A percentile compares a stretch with the other conserved stretches of the same genome.
These are phyloP conservation scores for Alternaria brassicae DNA, from an alignment of 2,329 filamentous ascomycete genomes.

Conservation along the genomic window DNA sequence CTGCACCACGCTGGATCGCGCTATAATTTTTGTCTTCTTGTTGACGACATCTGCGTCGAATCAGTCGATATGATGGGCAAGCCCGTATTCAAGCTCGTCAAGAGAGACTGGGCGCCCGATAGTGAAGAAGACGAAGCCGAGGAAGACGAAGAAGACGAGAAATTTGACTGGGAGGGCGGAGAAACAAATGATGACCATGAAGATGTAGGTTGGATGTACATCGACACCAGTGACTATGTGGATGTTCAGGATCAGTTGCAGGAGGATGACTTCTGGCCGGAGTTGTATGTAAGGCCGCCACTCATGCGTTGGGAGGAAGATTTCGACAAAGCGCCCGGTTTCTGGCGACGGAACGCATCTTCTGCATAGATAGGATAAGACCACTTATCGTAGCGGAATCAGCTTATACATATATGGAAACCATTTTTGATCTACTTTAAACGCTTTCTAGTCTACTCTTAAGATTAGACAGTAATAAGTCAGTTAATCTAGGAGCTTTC, in stretches of 20 bases:
- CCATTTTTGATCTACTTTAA: no score
- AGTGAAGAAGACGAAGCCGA: constrained; percentile 3
- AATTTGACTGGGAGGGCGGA: not conserved
- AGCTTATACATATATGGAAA: no score
- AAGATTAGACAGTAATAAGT: no score
- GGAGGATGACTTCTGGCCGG: not conserved
- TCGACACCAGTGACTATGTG: not conserved
- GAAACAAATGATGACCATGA: not conserved
- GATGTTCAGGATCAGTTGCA: not conserved
- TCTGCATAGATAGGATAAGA: not conserved
- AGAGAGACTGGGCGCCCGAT: not conserved
- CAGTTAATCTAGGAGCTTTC: no score
- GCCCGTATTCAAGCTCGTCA: constrained; percentile 2
- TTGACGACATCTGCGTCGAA: constrained; percentile 5
- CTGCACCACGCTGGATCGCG: not conserved
- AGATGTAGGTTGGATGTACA: constrained; percentile 3
- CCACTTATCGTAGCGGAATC: not conserved
- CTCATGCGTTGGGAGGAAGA: not conserved
- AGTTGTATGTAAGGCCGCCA: not conserved
- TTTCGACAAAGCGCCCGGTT: not conserved
- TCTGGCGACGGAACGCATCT: not conserved
- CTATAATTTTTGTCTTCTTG: constrained; percentile 1
- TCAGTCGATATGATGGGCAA: not conserved
- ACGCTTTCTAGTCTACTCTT: no score
- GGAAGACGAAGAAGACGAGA: constrained; percentile 3